A percentile compares a stretch with the other conserved stretches of the same genome.
These are phyloP conservation scores for Asparagopsis taxiformis DNA, from an alignment of 31 red algal genomes.

Conservation along the genomic window DNA sequence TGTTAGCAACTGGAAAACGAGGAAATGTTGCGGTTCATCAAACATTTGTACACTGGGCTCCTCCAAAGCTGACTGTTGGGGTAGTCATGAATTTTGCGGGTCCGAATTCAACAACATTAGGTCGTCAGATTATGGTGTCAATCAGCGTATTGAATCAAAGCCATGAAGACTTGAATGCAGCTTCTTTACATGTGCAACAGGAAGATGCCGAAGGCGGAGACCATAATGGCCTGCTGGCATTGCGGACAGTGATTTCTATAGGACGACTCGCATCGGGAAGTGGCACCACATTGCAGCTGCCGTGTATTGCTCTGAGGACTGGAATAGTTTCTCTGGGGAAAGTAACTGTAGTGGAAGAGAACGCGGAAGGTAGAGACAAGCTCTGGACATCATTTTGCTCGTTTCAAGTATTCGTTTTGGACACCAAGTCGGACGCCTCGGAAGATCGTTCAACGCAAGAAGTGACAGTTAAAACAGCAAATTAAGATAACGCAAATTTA, in stretches of 20 bases:
- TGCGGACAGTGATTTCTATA: slow-evolving; percentile 48
- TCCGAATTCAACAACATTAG: slow-evolving; percentile 4
- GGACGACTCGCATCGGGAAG: slow-evolving; percentile 30
- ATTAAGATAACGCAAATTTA: neutral
- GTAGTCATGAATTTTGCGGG: slow-evolving; percentile 44
- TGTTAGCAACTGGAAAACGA: slow-evolving; percentile 58
- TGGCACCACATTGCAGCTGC: slow-evolving; percentile 40
- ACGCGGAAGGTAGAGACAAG: neutral
- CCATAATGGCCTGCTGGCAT: slow-evolving; percentile 23
- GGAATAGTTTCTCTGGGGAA: slow-evolving; percentile 35
- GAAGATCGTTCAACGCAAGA: neutral
- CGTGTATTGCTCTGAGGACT: slow-evolving; percentile 41
- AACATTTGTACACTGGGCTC: slow-evolving; percentile 50
- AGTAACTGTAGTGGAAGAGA: slow-evolving; percentile 30
- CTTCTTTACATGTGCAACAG: slow-evolving; percentile 28
- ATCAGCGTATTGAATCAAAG: slow-evolving; percentile 57
- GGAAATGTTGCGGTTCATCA: slow-evolving; percentile 43
- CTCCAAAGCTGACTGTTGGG: slow-evolving; percentile 23
- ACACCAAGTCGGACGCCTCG: neutral
- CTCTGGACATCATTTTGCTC: slow-evolving; percentile 29
- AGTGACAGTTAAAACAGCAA: neutral
- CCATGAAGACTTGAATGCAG: slow-evolving; percentile 11
- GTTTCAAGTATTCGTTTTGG: slow-evolving; percentile 43
- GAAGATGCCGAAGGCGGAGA: slow-evolving; percentile 2
- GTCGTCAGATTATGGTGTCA: slow-evolving; percentile 19